Conservation (phyloP, 371 early-diverging fungal species). For the Mucor racemosus region DNA sequence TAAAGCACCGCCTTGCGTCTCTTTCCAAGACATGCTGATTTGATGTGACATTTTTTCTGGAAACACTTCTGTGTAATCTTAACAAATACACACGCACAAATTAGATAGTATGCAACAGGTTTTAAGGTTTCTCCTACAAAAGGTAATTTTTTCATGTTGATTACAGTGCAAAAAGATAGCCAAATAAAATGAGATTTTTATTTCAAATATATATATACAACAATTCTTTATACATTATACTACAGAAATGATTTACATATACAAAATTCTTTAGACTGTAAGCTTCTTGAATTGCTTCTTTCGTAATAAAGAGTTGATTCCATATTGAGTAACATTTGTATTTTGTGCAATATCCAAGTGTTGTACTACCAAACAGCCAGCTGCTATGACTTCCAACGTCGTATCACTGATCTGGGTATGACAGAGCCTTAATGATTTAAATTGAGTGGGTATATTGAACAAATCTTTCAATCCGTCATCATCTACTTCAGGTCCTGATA, state of each 20-base stretch:
- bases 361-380: constrained; percentile 15
- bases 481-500: constrained; percentile 19
- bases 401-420: constrained; percentile 25
- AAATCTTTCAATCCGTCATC: constrained; percentile 12
- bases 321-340: constrained; percentile 11
- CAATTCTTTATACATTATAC: neutral
- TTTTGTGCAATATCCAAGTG: constrained; percentile 24
- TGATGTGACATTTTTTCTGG: neutral
- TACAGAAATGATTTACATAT: no score
- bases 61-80: neutral
- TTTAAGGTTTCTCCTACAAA: constrained; percentile 2
- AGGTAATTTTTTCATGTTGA: neutral
- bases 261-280: neutral
- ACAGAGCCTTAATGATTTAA: constrained; percentile 17
- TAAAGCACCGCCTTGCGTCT: no score
- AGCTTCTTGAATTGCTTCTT: constrained; percentile 10
- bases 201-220: neutral
- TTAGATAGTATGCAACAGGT: neutral
- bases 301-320: neutral
- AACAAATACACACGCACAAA: neutral
- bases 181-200: neutral
- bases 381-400: constrained; percentile 15
- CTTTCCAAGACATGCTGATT: no score
- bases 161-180: no score
- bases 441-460: constrained; percentile 11